Evolutionary conservation across 2,329 filamentous ascomycete genomes (phyloP), one percentile per base, ranked within the genome.

Genomic region (Aspergillus aculeatus): DNA sequence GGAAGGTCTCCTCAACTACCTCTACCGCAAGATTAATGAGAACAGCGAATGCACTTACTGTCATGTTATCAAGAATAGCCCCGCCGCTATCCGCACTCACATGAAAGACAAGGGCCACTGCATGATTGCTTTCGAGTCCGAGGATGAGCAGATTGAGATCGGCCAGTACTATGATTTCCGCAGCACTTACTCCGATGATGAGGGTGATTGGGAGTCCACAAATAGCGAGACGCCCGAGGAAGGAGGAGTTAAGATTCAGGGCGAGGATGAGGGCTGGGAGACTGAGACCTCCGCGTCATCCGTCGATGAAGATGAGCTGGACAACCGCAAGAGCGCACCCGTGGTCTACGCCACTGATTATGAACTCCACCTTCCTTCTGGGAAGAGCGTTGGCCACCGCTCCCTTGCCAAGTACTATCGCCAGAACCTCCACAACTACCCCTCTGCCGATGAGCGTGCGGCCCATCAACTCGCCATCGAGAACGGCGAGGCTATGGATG

Each of bases 51-150:
- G 95, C 74, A 77, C 99, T 50, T 92, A 88, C 72, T 99, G 95
- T 73, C 89, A 90, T 72, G 96, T 95, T 75, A 77, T 89, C 48
- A 91, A 95, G 72, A 86, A 88, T 63, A 93, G 88, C 12, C 83
- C 89, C 0, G 87, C 88, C 59, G 94, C 91, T 19, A 86, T 93
- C 26, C 93, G 97, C 73, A 97, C 93, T 0, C 95, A 99, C 75
- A 99, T 99, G 95, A 88, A 92, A 49, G 95, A 99, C 74, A 94
- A 92, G 73, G 90, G 92, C 0, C 95, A 99, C 77, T 98, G 94
- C 83, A 96, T 93, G 84, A 96, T 99, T 67, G 93, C 92, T 0
- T 99, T 94, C 75, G 87, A 89, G 54, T 89, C 88, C 0, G 91
- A 97, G 72, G 89, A 90, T 38, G 92, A 98, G 71, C 92, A 97